Conservation (phyloP, 208 protist genomes). For the Strigomonas culicis region DNA sequence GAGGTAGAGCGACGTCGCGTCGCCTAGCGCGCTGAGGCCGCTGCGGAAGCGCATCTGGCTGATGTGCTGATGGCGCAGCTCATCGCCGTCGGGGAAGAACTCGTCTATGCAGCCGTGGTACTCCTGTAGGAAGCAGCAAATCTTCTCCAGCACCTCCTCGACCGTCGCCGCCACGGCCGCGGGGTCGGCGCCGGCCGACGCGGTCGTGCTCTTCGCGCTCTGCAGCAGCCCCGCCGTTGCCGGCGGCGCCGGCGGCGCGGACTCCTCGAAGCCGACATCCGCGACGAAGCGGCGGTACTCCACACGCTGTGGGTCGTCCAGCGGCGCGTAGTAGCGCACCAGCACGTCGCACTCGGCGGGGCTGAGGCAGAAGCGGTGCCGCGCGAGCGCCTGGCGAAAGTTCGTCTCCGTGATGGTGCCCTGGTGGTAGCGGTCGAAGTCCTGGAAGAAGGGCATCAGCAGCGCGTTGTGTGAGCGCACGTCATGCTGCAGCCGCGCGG, state of each 20-base stretch:
- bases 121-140: conserved; percentile 72
- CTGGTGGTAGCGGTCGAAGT: conserved; percentile 76
- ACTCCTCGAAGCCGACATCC: conserved; percentile 50
- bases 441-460: conserved; percentile 79
- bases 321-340: conserved; percentile 39
- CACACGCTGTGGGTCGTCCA: conserved; percentile 22
- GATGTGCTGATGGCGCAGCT: conserved; percentile 78
- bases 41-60: conserved; percentile 73
- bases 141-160: conserved; percentile 38
- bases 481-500: conserved; percentile 51
- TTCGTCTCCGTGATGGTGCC: conserved; percentile 58
- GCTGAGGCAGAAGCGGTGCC: conserved; percentile 55
- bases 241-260: conserved; percentile 1
- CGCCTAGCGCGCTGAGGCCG: conserved; percentile 69
- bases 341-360: conserved; percentile 37
- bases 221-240: neutral
- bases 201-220: neutral
- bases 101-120: conserved; percentile 57
- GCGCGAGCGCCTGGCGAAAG: conserved; percentile 64
- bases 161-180: conserved; percentile 22
- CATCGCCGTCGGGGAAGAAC: conserved; percentile 86
- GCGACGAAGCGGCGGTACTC: conserved; percentile 70
- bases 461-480: conserved; percentile 60
- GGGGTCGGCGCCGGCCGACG: neutral
- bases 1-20: conserved; percentile 35